Percentiles rank a stretch among this genome's conserved stretches.
These are phyloP conservation scores for Saturnispora serradocipensis DNA, from an alignment of 805 yeast species.

Conservation along the genomic window DNA sequence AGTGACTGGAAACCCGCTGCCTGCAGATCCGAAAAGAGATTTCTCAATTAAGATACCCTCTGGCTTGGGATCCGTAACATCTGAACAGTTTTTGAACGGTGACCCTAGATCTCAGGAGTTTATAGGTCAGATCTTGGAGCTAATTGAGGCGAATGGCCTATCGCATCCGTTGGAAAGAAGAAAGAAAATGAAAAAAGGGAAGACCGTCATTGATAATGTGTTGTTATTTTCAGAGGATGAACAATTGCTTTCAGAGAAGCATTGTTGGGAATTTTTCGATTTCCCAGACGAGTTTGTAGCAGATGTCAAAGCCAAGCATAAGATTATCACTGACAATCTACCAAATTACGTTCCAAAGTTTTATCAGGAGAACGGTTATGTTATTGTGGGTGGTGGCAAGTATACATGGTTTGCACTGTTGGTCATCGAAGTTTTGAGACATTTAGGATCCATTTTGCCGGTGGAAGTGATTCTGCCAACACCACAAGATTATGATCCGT, in stretches of 20 bases:
- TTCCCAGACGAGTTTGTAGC: slow-evolving; percentile 33
- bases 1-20: background rate
- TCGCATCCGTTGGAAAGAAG: slow-evolving; percentile 26
- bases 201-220: slow-evolving; percentile 15
- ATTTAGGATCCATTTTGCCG: slow-evolving; percentile 34
- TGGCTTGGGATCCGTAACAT: slow-evolving; percentile 16
- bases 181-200: slow-evolving; percentile 18
- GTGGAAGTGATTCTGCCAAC: slow-evolving; percentile 16
- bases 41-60: slow-evolving; percentile 21
- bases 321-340: slow-evolving; percentile 33
- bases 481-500: slow-evolving; percentile 10
- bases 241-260: slow-evolving; percentile 10
- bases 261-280: slow-evolving; percentile 7
- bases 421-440: slow-evolving; percentile 33
- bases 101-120: slow-evolving; percentile 22
- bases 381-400: slow-evolving; percentile 36
- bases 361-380: slow-evolving; percentile 26
- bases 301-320: slow-evolving; percentile 40
- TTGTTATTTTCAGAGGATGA: slow-evolving; percentile 2
- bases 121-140: slow-evolving; percentile 22
- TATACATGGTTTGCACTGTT: slow-evolving; percentile 34
- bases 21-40: slow-evolving; percentile 14
- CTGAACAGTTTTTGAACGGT: slow-evolving; percentile 21
- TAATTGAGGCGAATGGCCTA: slow-evolving; percentile 23
- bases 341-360: slow-evolving; percentile 30